phyloP scores from a whole-genome alignment of 306 rosid genomes.

The Coriaria nepalensis region DNA sequence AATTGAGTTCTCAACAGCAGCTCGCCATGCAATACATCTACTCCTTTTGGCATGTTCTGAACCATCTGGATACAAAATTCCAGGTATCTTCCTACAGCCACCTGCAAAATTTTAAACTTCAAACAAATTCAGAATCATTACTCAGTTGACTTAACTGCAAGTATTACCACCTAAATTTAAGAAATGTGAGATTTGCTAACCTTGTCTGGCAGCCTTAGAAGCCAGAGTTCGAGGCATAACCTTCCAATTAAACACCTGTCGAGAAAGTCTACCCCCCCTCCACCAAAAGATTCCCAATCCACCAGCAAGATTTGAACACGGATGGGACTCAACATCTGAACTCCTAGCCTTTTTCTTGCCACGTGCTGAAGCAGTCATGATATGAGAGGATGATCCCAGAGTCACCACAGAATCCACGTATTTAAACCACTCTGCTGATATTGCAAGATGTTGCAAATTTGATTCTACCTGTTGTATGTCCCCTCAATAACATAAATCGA shows the following conservation, averaged over 20 bases:
- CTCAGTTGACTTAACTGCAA: conserved; percentile 26
- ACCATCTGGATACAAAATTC: conserved; percentile 78
- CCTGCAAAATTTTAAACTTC: conserved; percentile 52
- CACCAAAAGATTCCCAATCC: conserved; percentile 86
- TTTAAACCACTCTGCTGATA: conserved; percentile 77
- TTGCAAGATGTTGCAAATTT: conserved; percentile 52
- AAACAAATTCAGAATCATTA: conserved; percentile 34
- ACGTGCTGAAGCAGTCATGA: conserved; percentile 47
- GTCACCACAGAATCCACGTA: conserved; percentile 65
- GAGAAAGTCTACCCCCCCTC: conserved; percentile 96
- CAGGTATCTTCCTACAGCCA: conserved; percentile 73
- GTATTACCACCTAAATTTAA: conserved; percentile 16
- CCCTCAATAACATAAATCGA: conserved; percentile 11
- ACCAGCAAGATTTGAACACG: conserved; percentile 46
- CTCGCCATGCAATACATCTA: conserved; percentile 68
- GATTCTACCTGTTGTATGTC: conserved; percentile 52
- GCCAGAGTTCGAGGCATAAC: conserved; percentile 57
- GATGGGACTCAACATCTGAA: conserved; percentile 48
- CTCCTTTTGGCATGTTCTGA: conserved; percentile 87
- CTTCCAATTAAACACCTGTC: conserved; percentile 74
- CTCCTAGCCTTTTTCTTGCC: conserved; percentile 50
- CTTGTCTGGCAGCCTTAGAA: conserved; percentile 93
- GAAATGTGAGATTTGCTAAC: conserved; percentile 24
- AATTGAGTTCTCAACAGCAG: conserved; percentile 75
- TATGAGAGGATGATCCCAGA: conserved; percentile 79